Conservation (phyloP, 176 grass and related monocot genomes). For the Carex parvula region DNA sequence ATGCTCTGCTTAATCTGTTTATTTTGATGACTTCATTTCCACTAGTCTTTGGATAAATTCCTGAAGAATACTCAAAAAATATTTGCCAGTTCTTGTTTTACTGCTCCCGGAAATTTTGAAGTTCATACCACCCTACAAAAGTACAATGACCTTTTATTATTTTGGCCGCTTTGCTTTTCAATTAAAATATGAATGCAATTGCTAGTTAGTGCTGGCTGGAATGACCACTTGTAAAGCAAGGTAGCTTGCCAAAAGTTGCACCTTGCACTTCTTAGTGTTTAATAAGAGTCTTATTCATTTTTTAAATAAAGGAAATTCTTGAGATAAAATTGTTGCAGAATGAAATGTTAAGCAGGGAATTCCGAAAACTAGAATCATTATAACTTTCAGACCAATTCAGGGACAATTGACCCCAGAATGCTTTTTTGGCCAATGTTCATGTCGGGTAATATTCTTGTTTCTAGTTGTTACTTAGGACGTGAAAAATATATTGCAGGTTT, state of each 20-base stretch:
- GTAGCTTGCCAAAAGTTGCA: neutral
- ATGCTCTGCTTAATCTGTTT: slow-evolving; percentile 7
- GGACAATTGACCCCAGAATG: neutral
- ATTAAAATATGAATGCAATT: neutral
- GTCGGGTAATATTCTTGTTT: neutral
- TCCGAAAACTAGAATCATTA: neutral
- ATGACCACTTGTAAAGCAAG: neutral
- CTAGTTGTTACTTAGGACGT: neutral
- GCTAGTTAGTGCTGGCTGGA: neutral
- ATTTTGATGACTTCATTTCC: neutral
- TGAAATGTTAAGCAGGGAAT: neutral
- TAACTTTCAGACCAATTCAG: neutral
- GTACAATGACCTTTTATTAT: neutral
- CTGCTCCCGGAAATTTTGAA: neutral
- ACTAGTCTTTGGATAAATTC: neutral
- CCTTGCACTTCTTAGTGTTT: neutral
- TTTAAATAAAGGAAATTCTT: neutral
- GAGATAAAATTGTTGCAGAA: neutral
- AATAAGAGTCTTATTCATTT: neutral
- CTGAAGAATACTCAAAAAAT: neutral
- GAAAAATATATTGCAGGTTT: slow-evolving; percentile 16
- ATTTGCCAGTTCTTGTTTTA: neutral
- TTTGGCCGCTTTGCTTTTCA: neutral
- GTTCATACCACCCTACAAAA: neutral
- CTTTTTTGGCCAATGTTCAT: neutral